Conservation (phyloP, 2,329 filamentous ascomycete genomes). For the Apiospora phragmitis region DNA sequence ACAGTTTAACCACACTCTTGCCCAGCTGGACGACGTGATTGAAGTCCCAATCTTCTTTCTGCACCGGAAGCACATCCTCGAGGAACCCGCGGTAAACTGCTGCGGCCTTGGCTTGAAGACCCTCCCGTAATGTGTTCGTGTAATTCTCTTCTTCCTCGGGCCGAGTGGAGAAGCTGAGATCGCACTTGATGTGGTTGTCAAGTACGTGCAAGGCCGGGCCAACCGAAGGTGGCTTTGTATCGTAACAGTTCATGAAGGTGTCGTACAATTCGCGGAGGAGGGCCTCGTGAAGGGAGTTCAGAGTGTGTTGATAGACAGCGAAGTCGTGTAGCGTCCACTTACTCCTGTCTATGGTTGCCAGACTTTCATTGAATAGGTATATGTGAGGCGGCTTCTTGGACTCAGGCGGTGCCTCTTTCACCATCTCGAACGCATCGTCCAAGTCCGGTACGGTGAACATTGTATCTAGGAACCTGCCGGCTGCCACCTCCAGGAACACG, state of each 20-base stretch:
- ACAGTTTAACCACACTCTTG: conserved; percentile 80
- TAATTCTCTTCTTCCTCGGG: conserved; percentile 73
- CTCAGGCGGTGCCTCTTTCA: conserved; percentile 71
- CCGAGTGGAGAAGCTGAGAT: conserved; percentile 72
- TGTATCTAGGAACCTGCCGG: conserved; percentile 81
- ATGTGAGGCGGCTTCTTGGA: conserved; percentile 63
- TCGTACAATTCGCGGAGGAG: conserved; percentile 86
- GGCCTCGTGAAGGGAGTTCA: conserved; percentile 76
- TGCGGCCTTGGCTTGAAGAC: conserved; percentile 71
- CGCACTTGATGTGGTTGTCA: conserved; percentile 77
- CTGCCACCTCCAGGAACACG: conserved; percentile 79
- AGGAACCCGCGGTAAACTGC: conserved; percentile 80
- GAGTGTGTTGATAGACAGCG: conserved; percentile 70
- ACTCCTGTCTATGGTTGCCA: conserved; percentile 58
- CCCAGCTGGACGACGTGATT: conserved; percentile 87
- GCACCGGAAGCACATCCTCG: conserved; percentile 75
- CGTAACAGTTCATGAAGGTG: conserved; percentile 84
- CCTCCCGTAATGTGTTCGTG: conserved; percentile 68
- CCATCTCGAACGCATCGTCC: conserved; percentile 78
- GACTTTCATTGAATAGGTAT: conserved; percentile 48
- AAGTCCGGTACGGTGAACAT: conserved; percentile 80
- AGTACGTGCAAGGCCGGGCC: conserved; percentile 79
- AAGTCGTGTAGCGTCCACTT: conserved; percentile 71
- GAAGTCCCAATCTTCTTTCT: conserved; percentile 85
- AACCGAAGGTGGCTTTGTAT: conserved; percentile 80